phyloP scores from a whole-genome alignment of 2,329 filamentous ascomycete species.

The Scortechinia acanthostroma region DNA sequence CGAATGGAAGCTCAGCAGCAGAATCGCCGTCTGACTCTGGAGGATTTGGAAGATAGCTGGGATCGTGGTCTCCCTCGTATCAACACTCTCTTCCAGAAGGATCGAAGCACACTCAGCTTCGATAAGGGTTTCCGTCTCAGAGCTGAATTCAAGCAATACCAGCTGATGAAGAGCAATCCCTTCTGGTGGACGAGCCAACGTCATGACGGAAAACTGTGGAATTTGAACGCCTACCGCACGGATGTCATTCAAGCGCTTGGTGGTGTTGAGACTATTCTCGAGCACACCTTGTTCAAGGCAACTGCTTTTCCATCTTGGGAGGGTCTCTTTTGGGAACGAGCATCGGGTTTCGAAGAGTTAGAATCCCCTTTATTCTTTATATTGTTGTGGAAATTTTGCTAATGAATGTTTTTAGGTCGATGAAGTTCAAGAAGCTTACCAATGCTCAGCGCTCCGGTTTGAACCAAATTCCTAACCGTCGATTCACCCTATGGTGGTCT shows the following conservation, averaged over 20 bases:
- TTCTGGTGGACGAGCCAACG: slow-evolving; percentile 99
- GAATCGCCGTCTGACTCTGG: slow-evolving; percentile 85
- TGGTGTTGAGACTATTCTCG: slow-evolving; percentile 94
- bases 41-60: slow-evolving; percentile 97
- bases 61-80: slow-evolving; percentile 94
- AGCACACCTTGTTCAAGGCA: slow-evolving; percentile 93
- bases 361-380: neutral
- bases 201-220: slow-evolving; percentile 96
- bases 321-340: slow-evolving; percentile 40
- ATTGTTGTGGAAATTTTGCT: slow-evolving; percentile 6
- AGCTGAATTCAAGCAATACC: slow-evolving; percentile 96
- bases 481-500: slow-evolving; percentile 97
- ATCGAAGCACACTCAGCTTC: slow-evolving; percentile 90
- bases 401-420: slow-evolving; percentile 50
- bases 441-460: slow-evolving; percentile 95
- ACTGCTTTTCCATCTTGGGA: slow-evolving; percentile 97
- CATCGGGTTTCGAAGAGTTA: slow-evolving; percentile 37
- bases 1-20: slow-evolving; percentile 93
- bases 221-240: slow-evolving; percentile 87
- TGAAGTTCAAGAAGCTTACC: slow-evolving; percentile 99
- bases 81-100: slow-evolving; percentile 98
- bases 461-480: slow-evolving; percentile 96
- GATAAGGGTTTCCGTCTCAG: slow-evolving; percentile 96
- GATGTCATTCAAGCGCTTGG: slow-evolving; percentile 94
- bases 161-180: slow-evolving; percentile 97